These are phyloP conservation scores for Protostelium mycophagum DNA, from an alignment of 78 protist species.

Conservation along the genomic window DNA sequence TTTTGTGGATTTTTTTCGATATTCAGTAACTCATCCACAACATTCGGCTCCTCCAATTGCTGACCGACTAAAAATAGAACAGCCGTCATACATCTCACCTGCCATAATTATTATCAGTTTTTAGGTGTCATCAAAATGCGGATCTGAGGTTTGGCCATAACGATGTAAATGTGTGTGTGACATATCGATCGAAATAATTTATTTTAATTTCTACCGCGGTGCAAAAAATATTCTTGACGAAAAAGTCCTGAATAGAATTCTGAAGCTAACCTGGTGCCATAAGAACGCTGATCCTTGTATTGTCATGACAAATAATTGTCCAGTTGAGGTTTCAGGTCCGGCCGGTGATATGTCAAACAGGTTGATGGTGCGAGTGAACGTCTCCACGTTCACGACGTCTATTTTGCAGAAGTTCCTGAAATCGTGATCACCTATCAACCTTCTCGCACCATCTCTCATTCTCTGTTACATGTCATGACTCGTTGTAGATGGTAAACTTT, in stretches of 20 bases:
- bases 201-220: no score
- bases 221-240: no score
- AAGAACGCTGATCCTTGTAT: not conserved
- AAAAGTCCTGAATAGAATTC: not conserved
- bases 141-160: no score
- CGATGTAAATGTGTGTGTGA: no score
- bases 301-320: not conserved
- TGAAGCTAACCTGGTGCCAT: not conserved
- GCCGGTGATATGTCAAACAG: not conserved
- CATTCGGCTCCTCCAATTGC: constrained; percentile 6
- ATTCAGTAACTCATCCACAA: constrained; percentile 24
- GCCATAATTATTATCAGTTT: constrained; percentile 26
- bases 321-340: not conserved
- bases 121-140: no score
- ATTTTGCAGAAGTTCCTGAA: constrained; percentile 42
- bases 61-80: constrained; percentile 41
- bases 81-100: constrained; percentile 57
- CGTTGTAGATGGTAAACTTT: no score
- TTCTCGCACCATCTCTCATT: constrained; percentile 46
- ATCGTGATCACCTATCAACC: constrained; percentile 44
- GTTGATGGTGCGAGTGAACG: not conserved
- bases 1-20: constrained; percentile 5
- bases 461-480: not conserved
- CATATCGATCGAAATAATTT: no score
- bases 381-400: not conserved